phyloP scores from a whole-genome alignment of 345 rosid species.

The Populus simonii region DNA sequence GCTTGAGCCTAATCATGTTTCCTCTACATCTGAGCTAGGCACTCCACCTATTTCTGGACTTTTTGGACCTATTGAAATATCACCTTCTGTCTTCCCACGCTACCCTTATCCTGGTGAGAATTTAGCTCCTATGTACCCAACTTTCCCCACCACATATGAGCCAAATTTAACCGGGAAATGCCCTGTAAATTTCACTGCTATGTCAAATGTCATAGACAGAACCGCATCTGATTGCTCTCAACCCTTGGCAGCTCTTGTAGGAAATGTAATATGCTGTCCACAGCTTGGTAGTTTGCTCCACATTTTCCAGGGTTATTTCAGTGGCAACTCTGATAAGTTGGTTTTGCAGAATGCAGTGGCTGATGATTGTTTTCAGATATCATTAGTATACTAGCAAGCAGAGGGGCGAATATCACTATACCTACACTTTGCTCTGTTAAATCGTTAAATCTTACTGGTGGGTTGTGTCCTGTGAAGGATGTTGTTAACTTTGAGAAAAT shows the following conservation, averaged over 20 bases:
- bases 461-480: conserved; percentile 82
- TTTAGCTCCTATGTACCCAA: conserved; percentile 79
- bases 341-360: conserved; percentile 65
- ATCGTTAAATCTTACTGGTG: conserved; percentile 81
- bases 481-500: conserved; percentile 55
- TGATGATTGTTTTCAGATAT: conserved; percentile 94
- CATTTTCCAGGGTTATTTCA: conserved; percentile 68
- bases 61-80: conserved; percentile 87
- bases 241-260: conserved; percentile 77
- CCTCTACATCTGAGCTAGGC: conserved; percentile 55
- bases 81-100: conserved; percentile 76
- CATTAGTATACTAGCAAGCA: conserved; percentile 73
- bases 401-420: conserved; percentile 71
- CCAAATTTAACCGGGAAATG: conserved; percentile 90
- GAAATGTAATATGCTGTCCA: conserved; percentile 93
- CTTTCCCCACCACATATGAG: conserved; percentile 68
- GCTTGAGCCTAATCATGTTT: conserved; percentile 42
- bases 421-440: conserved; percentile 74
- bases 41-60: conserved; percentile 64
- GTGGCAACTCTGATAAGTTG: conserved; percentile 61
- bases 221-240: conserved; percentile 84
- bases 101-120: conserved; percentile 54
- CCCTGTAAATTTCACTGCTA: conserved; percentile 72
- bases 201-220: conserved; percentile 57
- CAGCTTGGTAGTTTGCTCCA: conserved; percentile 81